Conservation (phyloP, 2,329 filamentous ascomycete species). For the Colletotrichum sojae region DNA sequence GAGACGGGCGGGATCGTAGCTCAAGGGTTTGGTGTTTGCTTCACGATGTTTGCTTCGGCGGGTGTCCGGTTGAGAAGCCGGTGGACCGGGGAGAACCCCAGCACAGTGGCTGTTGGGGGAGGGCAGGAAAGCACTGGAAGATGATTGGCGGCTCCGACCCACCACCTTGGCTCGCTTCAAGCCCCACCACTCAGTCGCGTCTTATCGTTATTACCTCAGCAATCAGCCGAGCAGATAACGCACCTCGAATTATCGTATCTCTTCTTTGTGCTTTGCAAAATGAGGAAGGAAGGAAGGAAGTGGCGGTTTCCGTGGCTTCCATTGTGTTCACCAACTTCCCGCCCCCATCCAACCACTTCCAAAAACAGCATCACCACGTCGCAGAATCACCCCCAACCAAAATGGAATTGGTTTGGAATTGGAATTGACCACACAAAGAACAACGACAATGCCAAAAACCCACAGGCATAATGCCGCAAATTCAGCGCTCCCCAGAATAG, state of each 20-base stretch:
- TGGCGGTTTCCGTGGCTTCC: too few relatives aligned
- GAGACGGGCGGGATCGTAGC: neutral
- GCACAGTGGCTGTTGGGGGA: too few relatives aligned
- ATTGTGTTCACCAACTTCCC: neutral
- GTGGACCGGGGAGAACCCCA: neutral
- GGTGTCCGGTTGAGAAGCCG: neutral
- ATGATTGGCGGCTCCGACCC: neutral
- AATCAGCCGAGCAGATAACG: neutral
- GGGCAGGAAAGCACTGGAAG: too few relatives aligned
- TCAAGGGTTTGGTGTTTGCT: slow-evolving; percentile 4
- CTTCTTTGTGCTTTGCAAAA: neutral
- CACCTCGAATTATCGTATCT: neutral
- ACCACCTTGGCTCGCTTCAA: neutral
- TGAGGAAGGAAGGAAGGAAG: neutral
- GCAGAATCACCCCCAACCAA: neutral
- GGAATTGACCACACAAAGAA: slow-evolving; percentile 3
- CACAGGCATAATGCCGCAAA: slow-evolving; percentile 29
- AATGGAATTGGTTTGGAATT: slow-evolving; percentile 11
- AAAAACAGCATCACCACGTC: neutral
- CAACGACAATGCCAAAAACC: slow-evolving; percentile 13
- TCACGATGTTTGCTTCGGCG: slow-evolving; percentile 9
- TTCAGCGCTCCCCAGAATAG: slow-evolving; percentile 3
- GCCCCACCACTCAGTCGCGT: neutral
- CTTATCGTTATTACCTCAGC: slow-evolving; percentile 1
- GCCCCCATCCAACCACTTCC: neutral